phyloP scores from a whole-genome alignment of 1,284 basidiomycete genomes.

The Erythrobasidium hasegawianum region DNA sequence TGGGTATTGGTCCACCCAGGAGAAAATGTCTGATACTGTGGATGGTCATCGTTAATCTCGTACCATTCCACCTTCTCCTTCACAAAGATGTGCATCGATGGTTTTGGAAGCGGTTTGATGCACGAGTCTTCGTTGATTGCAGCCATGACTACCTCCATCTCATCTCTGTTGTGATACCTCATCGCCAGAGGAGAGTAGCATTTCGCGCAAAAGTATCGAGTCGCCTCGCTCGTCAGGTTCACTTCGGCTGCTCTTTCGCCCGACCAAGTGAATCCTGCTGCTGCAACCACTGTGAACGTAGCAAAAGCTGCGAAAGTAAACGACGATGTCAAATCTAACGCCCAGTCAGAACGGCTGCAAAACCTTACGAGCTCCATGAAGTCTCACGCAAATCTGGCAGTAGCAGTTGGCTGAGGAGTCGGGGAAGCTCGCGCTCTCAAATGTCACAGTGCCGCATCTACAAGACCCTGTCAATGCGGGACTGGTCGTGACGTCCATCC shows the following conservation, averaged over 20 bases:
- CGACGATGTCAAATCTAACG: neutral
- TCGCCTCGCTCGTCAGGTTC: neutral
- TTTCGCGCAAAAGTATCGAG: conserved; percentile 14
- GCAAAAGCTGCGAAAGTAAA: conserved; percentile 15
- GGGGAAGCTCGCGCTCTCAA: conserved; percentile 12
- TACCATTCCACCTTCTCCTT: conserved; percentile 27
- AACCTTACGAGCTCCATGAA: conserved; percentile 26
- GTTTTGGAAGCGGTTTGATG: neutral
- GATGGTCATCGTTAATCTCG: conserved; percentile 9
- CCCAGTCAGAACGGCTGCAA: neutral
- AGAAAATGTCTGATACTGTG: conserved; percentile 15
- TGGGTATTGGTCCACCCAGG: conserved; percentile 6
- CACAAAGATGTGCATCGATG: conserved; percentile 23
- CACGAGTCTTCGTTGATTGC: conserved; percentile 12
- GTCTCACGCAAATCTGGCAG: conserved; percentile 21
- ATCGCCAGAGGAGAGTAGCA: conserved; percentile 16
- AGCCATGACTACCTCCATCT: neutral
- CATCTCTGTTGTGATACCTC: conserved; percentile 7
- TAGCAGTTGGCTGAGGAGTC: conserved; percentile 9
- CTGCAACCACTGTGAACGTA: conserved; percentile 13
- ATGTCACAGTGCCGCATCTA: conserved; percentile 16
- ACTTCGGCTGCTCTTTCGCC: conserved; percentile 12
- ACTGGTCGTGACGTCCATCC: neutral
- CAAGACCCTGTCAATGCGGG: conserved; percentile 27
- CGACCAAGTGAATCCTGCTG: conserved; percentile 19